Conservation (phyloP, 1,284 basidiomycete genomes). For the Tilletia indica region DNA sequence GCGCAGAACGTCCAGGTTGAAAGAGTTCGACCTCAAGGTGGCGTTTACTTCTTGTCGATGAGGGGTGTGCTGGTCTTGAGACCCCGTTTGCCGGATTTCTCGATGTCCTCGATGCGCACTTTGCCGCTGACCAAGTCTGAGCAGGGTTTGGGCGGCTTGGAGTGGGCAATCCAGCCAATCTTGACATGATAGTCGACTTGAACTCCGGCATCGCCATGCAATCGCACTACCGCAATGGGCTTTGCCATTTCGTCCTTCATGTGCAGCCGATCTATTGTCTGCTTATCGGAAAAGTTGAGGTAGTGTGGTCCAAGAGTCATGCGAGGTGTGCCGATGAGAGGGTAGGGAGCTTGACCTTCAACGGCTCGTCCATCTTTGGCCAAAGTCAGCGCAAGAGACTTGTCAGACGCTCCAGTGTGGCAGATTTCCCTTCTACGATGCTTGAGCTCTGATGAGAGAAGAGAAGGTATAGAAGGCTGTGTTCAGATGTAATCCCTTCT, state of each 20-base stretch:
- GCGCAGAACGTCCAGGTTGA: too few relatives aligned
- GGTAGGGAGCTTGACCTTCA: constrained; percentile 1
- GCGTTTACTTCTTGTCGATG: too few relatives aligned
- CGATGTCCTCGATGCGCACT: not conserved
- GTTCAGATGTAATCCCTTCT: not conserved
- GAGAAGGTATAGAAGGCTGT: too few relatives aligned
- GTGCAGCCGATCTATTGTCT: not conserved
- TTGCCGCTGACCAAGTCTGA: constrained; percentile 14
- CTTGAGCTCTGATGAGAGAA: too few relatives aligned
- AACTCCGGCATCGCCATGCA: constrained; percentile 5
- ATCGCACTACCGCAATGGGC: not conserved
- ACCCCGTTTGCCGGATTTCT: not conserved
- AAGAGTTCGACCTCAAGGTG: too few relatives aligned
- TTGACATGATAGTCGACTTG: not conserved
- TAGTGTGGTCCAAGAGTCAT: constrained; percentile 6
- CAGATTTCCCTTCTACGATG: too few relatives aligned
- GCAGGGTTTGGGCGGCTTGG: constrained; percentile 13
- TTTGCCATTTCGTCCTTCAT: not conserved
- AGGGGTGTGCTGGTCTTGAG: not conserved
- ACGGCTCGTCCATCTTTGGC: not conserved
- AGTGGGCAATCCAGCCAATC: constrained; percentile 17
- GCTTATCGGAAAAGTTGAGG: not conserved
- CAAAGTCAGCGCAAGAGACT: not conserved
- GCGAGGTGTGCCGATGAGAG: not conserved
- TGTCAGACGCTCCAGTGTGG: not conserved